These are phyloP conservation scores for Stentor roeselii DNA, from an alignment of 73 alveolate species.

Conservation along the genomic window DNA sequence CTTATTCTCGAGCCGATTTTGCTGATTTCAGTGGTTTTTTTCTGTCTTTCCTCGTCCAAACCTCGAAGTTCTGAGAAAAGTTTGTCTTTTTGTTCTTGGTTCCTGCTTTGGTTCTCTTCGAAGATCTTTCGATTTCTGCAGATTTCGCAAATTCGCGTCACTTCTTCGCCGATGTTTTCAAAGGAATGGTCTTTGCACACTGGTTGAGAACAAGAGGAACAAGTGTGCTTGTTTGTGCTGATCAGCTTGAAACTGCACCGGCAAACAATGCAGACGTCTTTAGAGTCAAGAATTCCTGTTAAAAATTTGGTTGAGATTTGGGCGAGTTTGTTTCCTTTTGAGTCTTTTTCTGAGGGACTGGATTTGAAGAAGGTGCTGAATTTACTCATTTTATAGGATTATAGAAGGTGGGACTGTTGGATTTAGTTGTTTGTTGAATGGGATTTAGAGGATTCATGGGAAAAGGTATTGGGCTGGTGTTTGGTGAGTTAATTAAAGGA, in stretches of 20 bases:
- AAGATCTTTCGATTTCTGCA: not conserved
- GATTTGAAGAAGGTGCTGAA: not conserved
- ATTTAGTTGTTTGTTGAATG: not conserved
- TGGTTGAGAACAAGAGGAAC: not conserved
- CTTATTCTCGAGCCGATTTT: not conserved
- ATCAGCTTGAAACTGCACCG: not conserved
- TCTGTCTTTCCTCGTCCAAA: not conserved
- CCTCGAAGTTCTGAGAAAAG: not conserved
- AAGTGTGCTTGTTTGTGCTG: not conserved
- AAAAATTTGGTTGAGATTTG: not conserved
- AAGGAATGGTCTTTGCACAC: not conserved
- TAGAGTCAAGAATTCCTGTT: not conserved
- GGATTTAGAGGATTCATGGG: not conserved
- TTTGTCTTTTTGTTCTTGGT: not conserved
- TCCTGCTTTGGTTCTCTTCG: not conserved
- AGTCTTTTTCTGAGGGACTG: not conserved
- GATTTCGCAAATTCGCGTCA: not conserved
- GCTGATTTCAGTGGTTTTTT: not conserved
- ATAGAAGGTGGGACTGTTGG: not conserved
- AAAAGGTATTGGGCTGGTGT: not conserved
- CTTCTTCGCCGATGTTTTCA: not conserved
- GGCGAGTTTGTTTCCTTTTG: not conserved
- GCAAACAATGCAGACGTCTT: not conserved
- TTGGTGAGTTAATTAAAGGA: not conserved
- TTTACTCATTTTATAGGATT: slow-evolving; percentile 1